Percentiles rank a stretch among this genome's conserved stretches.
Evolutionary conservation across 2,329 filamentous ascomycete species (phyloP).

Genomic region (Ascochyta rabiei): DNA sequence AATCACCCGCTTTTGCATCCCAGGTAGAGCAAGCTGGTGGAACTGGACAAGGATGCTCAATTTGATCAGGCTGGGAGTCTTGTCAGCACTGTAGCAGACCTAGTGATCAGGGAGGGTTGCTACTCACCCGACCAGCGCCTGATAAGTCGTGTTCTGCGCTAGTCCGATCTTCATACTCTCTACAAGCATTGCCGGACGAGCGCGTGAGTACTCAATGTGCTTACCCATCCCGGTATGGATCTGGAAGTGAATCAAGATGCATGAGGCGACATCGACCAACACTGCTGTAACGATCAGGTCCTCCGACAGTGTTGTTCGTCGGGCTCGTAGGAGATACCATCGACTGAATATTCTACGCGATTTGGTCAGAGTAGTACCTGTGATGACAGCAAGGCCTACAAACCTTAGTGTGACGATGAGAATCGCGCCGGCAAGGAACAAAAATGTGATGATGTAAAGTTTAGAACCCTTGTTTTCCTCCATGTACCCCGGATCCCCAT

Average conservation of each 20-base stretch:
- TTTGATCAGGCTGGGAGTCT: background rate
- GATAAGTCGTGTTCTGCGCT: background rate
- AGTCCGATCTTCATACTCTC: background rate
- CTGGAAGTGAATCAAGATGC: background rate
- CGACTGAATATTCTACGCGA: no score
- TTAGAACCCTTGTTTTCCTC: background rate
- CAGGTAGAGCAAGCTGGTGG: background rate
- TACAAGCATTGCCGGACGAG: background rate
- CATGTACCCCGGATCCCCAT: background rate
- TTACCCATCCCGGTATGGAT: background rate
- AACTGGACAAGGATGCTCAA: constrained; percentile 1
- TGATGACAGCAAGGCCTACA: background rate
- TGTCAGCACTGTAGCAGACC: no score
- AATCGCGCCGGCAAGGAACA: background rate
- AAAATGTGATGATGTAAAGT: constrained; percentile 2
- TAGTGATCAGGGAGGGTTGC: background rate
- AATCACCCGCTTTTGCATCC: background rate
- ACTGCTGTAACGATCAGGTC: background rate
- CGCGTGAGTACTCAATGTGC: background rate
- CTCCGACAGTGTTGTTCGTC: no score
- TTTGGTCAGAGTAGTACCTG: no score
- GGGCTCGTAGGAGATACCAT: no score
- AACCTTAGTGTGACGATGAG: background rate
- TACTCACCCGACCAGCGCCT: background rate
- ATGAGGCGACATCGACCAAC: background rate